Percentiles rank a stretch among this genome's conserved stretches.
phyloP scores from a whole-genome alignment of 306 rosid genomes.

The Glycyrrhiza uralensis region DNA sequence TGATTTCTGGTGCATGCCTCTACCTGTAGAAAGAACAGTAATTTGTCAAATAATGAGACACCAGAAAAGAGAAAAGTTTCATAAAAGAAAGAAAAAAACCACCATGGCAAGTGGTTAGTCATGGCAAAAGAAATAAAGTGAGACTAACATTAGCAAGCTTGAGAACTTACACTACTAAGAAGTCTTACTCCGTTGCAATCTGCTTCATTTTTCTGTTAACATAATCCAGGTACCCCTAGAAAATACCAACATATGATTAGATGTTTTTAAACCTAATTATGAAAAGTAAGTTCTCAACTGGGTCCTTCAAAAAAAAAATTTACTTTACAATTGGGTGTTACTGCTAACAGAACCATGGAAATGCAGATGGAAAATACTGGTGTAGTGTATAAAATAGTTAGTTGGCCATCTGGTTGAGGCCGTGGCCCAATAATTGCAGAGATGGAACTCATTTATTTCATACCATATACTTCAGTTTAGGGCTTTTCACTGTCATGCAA shows the following conservation, averaged over 20 bases:
- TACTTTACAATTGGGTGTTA: neutral
- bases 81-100: conserved; percentile 7
- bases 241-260: conserved; percentile 8
- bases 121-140: conserved; percentile 12
- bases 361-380: neutral
- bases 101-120: neutral
- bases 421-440: neutral
- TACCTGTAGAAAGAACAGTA: conserved; percentile 14
- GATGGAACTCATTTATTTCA: neutral
- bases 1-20: conserved; percentile 18
- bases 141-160: conserved; percentile 22
- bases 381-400: neutral
- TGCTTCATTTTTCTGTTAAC: conserved; percentile 50
- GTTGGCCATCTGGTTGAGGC: neutral
- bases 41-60: conserved; percentile 6
- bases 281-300: neutral
- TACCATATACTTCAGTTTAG: conserved; percentile 1
- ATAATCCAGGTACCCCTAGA: conserved; percentile 81
- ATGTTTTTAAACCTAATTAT: neutral
- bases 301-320: neutral
- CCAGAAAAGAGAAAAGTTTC: neutral
- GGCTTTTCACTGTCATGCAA: neutral
- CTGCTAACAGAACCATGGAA: neutral
- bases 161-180: conserved; percentile 23
- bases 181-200: conserved; percentile 20